A percentile compares a stretch with the other conserved stretches of the same genome.
phyloP scores from a whole-genome alignment of 331 rosid genomes.

The Quercus tomentella region DNA sequence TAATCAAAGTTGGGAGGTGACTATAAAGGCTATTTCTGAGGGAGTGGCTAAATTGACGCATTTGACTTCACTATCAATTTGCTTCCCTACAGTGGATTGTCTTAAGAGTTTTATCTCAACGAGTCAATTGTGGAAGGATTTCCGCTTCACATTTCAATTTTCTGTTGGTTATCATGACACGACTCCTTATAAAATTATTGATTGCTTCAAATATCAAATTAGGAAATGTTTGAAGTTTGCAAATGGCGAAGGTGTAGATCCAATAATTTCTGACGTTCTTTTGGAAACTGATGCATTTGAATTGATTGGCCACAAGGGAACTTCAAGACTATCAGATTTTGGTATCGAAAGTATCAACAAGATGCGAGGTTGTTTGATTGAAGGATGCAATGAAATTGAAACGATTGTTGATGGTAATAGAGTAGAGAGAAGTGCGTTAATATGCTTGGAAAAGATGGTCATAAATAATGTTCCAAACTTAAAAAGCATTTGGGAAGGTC shows the following conservation, averaged over 20 bases:
- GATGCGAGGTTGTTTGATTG: slow-evolving; percentile 12
- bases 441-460: slow-evolving; percentile 13
- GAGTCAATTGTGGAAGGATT: not conserved
- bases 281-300: slow-evolving; percentile 20
- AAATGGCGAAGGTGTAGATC: not conserved
- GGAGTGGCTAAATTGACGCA: slow-evolving; percentile 22
- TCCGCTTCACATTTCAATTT: slow-evolving; percentile 6
- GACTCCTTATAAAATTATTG: not conserved
- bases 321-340: not conserved
- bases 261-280: not conserved
- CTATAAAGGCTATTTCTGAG: not conserved
- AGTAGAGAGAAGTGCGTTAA: not conserved
- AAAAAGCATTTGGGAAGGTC: slow-evolving; percentile 6
- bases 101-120: not conserved
- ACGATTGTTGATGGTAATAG: not conserved
- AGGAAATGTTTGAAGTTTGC: not conserved
- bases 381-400: slow-evolving; percentile 9
- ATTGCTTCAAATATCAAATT: slow-evolving; percentile 1
- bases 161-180: slow-evolving; percentile 7
- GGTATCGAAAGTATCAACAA: not conserved
- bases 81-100: not conserved
- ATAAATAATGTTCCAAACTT: slow-evolving; percentile 2
- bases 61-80: slow-evolving; percentile 12
- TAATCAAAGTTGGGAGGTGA: not conserved
- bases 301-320: slow-evolving; percentile 12